Percentiles rank a stretch among this genome's conserved stretches.
Evolutionary conservation across 805 yeast genomes (phyloP).

Genomic region (Metschnikowia amazonensis): DNA sequence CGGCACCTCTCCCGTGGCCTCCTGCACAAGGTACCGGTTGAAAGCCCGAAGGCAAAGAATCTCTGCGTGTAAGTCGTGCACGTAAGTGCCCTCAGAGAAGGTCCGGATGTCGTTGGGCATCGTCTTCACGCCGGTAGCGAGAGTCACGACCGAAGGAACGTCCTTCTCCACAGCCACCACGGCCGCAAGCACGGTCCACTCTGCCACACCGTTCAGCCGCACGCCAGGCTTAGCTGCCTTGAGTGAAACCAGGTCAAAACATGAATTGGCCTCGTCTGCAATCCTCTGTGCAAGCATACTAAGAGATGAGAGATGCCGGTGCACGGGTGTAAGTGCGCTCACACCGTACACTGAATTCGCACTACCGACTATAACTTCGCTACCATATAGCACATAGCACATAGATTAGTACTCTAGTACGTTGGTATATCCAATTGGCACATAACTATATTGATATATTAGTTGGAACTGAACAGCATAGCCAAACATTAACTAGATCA

Average conservation of each 20-base stretch:
- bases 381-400: no score
- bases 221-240: constrained; percentile 54
- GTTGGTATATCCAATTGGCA: no score
- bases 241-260: constrained; percentile 28
- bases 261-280: constrained; percentile 24
- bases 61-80: constrained; percentile 94
- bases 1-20: constrained; percentile 22
- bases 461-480: no score
- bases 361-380: no score
- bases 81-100: constrained; percentile 51
- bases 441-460: no score
- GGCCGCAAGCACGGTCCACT: constrained; percentile 85
- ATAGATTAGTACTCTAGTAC: no score
- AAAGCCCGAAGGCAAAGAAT: constrained; percentile 67
- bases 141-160: constrained; percentile 36
- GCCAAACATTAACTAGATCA: no score
- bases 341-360: no score
- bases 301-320: neutral
- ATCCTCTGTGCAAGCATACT: constrained; percentile 15
- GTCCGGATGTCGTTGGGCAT: constrained; percentile 50
- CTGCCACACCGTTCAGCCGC: constrained; percentile 61
- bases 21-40: constrained; percentile 55
- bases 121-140: constrained; percentile 84
- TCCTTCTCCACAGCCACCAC: constrained; percentile 45
- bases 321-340: constrained; percentile 5